phyloP scores from a whole-genome alignment of 2,329 filamentous ascomycete genomes.

The Fusarium musae region DNA sequence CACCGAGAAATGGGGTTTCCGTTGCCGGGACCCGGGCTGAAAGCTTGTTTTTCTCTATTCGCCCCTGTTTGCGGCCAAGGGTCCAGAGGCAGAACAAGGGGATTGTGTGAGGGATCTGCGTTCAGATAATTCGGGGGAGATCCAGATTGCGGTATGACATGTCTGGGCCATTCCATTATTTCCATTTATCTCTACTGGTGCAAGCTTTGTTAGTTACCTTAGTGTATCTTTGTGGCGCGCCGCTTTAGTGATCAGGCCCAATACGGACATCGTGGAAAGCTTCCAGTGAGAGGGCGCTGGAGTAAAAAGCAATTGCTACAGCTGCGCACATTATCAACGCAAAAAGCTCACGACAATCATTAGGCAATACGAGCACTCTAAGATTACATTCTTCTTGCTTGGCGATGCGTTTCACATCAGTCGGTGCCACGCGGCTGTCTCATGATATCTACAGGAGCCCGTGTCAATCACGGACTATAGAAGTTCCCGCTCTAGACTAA shows the following conservation, averaged over 20 bases:
- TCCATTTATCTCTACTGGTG: not conserved
- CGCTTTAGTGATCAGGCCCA: not conserved
- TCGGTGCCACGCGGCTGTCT: not conserved
- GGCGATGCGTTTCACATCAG: too few species aligned
- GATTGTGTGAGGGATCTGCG: not conserved
- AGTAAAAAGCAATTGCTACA: accelerated
- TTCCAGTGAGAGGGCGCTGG: not conserved
- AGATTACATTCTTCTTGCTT: not conserved
- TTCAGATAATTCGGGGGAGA: not conserved
- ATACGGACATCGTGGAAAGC: not conserved
- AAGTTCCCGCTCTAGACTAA: not conserved
- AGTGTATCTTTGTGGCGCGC: not conserved
- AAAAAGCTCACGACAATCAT: accelerated
- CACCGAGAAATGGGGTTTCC: not conserved
- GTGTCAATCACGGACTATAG: not conserved
- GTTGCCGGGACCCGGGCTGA: not conserved
- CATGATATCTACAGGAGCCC: not conserved
- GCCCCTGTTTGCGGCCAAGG: not conserved
- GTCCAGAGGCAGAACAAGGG: not conserved
- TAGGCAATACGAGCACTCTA: accelerated
- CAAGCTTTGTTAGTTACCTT: not conserved
- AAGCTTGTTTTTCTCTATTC: not conserved
- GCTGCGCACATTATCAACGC: too few species aligned
- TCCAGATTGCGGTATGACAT: not conserved
- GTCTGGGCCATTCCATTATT: not conserved